phyloP scores from a whole-genome alignment of 2,329 filamentous ascomycete species.

The Nemania abortiva region DNA sequence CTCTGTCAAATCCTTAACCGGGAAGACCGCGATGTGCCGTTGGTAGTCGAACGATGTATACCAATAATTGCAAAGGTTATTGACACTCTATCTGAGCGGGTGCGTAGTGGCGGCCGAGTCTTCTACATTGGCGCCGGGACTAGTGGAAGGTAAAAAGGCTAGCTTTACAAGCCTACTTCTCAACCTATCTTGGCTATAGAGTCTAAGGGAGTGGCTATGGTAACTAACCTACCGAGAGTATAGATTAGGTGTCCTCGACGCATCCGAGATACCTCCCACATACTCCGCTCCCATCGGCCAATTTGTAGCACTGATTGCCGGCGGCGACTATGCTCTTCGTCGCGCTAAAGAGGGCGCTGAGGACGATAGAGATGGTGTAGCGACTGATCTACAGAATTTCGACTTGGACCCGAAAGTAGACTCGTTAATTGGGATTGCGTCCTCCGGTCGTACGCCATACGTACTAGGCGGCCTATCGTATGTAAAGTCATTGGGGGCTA shows the following conservation, averaged over 20 bases:
- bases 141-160: conserved; percentile 29
- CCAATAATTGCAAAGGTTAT: conserved; percentile 30
- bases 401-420: conserved; percentile 28
- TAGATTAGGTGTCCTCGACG: conserved; percentile 34
- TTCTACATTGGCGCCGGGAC: conserved; percentile 36
- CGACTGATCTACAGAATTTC: conserved; percentile 16
- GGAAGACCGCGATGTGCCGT: conserved; percentile 27
- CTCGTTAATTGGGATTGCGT: conserved; percentile 33
- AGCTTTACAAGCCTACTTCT: background rate
- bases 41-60: conserved; percentile 25
- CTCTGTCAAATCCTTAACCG: conserved; percentile 29
- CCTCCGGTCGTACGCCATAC: conserved; percentile 34
- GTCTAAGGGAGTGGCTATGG: background rate
- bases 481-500: conserved; percentile 22
- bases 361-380: conserved; percentile 23
- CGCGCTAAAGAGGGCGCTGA: conserved; percentile 33
- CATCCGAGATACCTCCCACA: conserved; percentile 36
- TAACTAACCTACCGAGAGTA: conserved; percentile 5
- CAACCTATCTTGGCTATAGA: too few species aligned
- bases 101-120: conserved; percentile 33
- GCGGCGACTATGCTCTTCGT: conserved; percentile 33
- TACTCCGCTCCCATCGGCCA: conserved; percentile 27
- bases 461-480: conserved; percentile 33
- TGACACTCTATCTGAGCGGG: conserved; percentile 27
- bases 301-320: conserved; percentile 33